Evolutionary conservation across 345 rosid genomes (phyloP).

Genomic region (Euphorbia tirucalli): DNA sequence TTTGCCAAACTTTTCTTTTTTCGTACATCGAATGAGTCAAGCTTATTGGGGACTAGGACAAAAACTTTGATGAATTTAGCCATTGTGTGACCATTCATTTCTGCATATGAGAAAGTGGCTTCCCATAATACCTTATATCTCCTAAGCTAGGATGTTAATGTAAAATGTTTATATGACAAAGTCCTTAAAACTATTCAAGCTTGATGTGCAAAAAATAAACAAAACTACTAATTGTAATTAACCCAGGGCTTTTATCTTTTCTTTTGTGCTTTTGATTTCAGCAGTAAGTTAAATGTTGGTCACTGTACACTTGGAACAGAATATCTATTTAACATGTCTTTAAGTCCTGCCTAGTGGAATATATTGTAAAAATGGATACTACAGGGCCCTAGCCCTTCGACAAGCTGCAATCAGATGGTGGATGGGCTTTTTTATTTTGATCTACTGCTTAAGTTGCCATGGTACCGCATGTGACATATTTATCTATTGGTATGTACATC

Average conservation of each 20-base stretch:
- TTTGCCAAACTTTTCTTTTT: not conserved
- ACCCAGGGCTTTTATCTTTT: not conserved
- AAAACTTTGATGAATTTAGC: not conserved
- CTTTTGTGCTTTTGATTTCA: not conserved
- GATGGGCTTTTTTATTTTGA: not conserved
- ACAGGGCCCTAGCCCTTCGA: not conserved
- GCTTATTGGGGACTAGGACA: not conserved
- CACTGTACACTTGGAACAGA: not conserved
- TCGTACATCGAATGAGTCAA: not conserved
- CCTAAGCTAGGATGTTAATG: not conserved
- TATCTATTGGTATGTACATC: no score
- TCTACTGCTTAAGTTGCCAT: not conserved
- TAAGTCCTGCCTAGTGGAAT: not conserved
- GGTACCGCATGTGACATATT: not conserved
- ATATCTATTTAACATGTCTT: not conserved
- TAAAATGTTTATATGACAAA: not conserved
- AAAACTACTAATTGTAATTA: not conserved
- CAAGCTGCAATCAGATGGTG: not conserved
- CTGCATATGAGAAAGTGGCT: not conserved
- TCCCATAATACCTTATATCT: not conserved
- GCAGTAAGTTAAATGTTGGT: not conserved
- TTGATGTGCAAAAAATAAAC: not conserved
- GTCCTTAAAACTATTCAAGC: no score
- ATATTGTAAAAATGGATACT: not conserved
- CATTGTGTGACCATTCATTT: not conserved